Base-by-base conservation (phyloP, 2,329 filamentous ascomycete species). In the Beauveria brongniartii region DNA sequence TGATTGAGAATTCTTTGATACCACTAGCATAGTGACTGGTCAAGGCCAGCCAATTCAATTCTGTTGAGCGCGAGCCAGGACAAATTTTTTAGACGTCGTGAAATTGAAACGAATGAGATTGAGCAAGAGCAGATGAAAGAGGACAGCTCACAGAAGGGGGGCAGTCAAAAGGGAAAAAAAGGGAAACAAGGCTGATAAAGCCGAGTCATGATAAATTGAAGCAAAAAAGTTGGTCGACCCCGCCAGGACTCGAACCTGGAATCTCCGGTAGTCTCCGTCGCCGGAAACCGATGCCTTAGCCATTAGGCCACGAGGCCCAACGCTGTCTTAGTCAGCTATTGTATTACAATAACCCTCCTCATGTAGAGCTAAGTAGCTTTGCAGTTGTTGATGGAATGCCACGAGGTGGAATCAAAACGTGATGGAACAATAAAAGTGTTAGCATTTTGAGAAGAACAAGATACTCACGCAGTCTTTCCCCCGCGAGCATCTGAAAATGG, bases 231-330 rank as follows among this genome's bases (percentile, higher is more conserved):
- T 16, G 16, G 9, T 20, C 56, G 56, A 59, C 47, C 56, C 56
- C 56, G 56, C 56, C 56, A 59, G 56, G 56, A 59, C 56, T 59
- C 48, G 56, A 59, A 59, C 56, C 56, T 59, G 56, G 56, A 59
- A 59, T 50, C 56, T 59, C 47, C 47, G 56, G 46, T 50, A 50
- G 22, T 55, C 24, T 55, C 52, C 52, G 24, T 18, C 3, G 34
- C 56, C 56, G 56, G 56, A 59, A 59, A 59, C 46, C 56, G 47
- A 59, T 50, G 48, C 48, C 56, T 53, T 52, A 52, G 55, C 56
- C 56, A 59, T 59, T 59, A 50, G 47, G 48, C 56, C 48, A 59
- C 56, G 56, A 59, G 56, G 47, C 56, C 56, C 16, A 58, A 20
- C 12, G 28, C 12, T 10, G 3, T 24, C n/a, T 47, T 47, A 28